phyloP scores from a whole-genome alignment of 768 basidiomycete species.

The Auriscalpium orientale region DNA sequence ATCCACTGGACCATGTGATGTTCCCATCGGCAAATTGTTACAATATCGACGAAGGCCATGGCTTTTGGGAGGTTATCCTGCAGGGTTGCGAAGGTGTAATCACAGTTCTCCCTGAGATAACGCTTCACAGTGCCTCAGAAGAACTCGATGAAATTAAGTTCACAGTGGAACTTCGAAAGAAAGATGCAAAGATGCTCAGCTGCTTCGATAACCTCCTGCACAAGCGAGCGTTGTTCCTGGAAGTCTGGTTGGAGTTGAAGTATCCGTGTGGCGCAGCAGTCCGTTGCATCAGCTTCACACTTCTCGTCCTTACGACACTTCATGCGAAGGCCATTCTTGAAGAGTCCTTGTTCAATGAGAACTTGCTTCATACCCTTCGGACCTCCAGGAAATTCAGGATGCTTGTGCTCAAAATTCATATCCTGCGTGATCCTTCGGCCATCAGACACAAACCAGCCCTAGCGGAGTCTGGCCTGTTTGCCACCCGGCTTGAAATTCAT shows the following conservation, averaged over 20 bases:
- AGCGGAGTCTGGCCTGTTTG: conserved; percentile 27
- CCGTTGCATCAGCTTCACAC: neutral
- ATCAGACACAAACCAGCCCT: conserved; percentile 25
- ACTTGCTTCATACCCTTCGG: conserved; percentile 29
- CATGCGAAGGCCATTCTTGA: conserved; percentile 7
- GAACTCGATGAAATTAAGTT: conserved; percentile 25
- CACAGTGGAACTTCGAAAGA: conserved; percentile 25
- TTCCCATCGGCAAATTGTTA: conserved; percentile 26
- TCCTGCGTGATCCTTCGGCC: conserved; percentile 21
- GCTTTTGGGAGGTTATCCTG: conserved; percentile 19
- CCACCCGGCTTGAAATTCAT: conserved; percentile 34
- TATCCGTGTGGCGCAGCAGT: conserved; percentile 26
- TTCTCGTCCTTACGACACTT: conserved; percentile 6
- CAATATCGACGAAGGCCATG: conserved; percentile 13
- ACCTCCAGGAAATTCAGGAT: conserved; percentile 21
- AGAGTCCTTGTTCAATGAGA: conserved; percentile 22
- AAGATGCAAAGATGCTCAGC: conserved; percentile 24
- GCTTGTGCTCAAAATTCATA: conserved; percentile 30
- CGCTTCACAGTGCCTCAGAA: conserved; percentile 26
- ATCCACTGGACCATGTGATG: conserved; percentile 25
- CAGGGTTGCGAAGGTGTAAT: conserved; percentile 21
- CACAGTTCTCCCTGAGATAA: conserved; percentile 18
- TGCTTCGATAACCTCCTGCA: conserved; percentile 20
- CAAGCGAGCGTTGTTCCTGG: conserved; percentile 15
- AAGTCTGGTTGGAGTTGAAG: conserved; percentile 23